Percentiles rank a stretch among this genome's conserved stretches.
phyloP scores from a whole-genome alignment of 208 protist species.

The Trypanosoma cruzi region DNA sequence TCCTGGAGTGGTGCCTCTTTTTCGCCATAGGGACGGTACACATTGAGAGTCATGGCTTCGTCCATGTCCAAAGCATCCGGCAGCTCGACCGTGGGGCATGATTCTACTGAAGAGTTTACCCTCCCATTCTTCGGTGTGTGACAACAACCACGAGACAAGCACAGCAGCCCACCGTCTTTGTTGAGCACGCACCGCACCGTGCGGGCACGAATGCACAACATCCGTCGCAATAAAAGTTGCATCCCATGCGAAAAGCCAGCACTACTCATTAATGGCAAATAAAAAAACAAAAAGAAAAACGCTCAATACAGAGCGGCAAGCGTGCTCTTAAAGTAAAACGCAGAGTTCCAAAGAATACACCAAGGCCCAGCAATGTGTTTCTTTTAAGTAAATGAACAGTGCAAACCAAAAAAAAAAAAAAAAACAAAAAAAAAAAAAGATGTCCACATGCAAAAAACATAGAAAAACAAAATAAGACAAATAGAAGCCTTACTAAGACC shows the following conservation, averaged over 20 bases:
- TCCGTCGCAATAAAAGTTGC: not conserved
- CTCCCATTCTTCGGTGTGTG: not conserved
- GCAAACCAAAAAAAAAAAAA: not conserved
- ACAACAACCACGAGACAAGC: not conserved
- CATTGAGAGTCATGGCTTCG: constrained; percentile 13
- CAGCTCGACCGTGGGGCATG: not conserved
- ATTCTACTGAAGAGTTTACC: not conserved
- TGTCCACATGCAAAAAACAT: not conserved
- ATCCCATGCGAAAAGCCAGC: not conserved
- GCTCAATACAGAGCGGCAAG: no score
- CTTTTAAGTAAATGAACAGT: no score
- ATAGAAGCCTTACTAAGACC: not conserved
- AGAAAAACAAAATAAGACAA: not conserved
- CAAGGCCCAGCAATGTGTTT: no score
- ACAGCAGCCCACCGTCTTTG: not conserved
- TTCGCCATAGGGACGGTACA: constrained; percentile 9
- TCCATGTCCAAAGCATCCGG: constrained; percentile 4
- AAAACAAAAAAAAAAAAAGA: not conserved
- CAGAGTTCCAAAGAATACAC: no score
- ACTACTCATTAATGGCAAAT: not conserved
- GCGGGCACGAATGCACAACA: not conserved
- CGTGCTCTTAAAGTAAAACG: no score
- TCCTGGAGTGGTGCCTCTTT: not conserved
- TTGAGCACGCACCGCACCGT: not conserved
- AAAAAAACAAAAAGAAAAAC: not conserved